A percentile compares a stretch with the other conserved stretches of the same genome.
phyloP scores from a whole-genome alignment of 1,139 yeast genomes.

The Sugiyamaella sp. region DNA sequence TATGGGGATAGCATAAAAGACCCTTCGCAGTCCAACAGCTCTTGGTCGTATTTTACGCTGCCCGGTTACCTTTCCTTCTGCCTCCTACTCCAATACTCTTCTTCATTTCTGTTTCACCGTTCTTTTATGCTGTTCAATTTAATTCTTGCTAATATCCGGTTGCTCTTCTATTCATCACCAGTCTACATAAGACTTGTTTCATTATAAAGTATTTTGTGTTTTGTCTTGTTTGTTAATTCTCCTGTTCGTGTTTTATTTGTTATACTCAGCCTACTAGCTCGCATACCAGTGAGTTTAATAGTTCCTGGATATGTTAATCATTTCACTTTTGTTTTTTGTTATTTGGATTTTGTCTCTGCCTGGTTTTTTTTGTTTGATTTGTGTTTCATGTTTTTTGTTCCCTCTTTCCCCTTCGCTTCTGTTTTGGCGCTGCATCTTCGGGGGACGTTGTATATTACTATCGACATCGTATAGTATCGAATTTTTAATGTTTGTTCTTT shows the following conservation, averaged over 20 bases:
- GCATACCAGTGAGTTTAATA: no score
- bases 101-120: background rate
- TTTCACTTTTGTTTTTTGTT: background rate
- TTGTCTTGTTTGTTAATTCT: background rate
- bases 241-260: background rate
- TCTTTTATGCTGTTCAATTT: background rate
- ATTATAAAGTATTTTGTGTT: background rate
- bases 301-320: background rate
- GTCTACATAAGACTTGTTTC: background rate
- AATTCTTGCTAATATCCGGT: conserved; percentile 1
- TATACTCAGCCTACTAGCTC: no score
- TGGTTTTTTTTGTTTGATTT: background rate
- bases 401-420: background rate
- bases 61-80: background rate
- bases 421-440: background rate
- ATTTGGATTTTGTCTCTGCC: background rate
- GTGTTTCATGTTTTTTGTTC: background rate
- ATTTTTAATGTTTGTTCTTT: background rate
- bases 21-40: no score
- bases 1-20: conserved; percentile 27
- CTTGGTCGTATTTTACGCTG: background rate
- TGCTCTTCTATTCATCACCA: background rate
- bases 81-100: background rate
- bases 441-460: conserved; percentile 9
- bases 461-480: conserved; percentile 2